Percentiles rank a stretch among this genome's conserved stretches.
phyloP scores from a whole-genome alignment of 805 yeast genomes.

The Tetrapisispora arboricola region DNA sequence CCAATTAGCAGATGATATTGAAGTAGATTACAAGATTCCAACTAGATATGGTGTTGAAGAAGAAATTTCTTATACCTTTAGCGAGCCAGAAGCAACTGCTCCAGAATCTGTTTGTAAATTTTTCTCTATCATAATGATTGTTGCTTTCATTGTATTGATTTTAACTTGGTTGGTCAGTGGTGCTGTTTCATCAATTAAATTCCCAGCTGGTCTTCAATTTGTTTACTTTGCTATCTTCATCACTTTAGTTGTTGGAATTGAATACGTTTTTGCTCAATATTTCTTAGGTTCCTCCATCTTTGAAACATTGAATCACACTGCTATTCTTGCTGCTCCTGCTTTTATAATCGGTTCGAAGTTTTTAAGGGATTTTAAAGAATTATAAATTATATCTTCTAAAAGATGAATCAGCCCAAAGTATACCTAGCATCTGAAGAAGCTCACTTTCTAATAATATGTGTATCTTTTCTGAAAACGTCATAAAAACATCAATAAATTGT shows the following conservation, averaged over 20 bases:
- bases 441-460: too few species aligned
- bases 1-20: slow-evolving; percentile 1
- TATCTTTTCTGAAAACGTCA: too few species aligned
- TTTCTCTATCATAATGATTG: slow-evolving; percentile 38
- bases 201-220: slow-evolving; percentile 19
- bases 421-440: too few species aligned
- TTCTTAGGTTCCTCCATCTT: slow-evolving; percentile 27
- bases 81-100: slow-evolving; percentile 42
- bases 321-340: slow-evolving; percentile 42
- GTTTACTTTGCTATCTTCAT: slow-evolving; percentile 18
- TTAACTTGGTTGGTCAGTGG: slow-evolving; percentile 33
- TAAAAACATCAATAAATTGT: neutral
- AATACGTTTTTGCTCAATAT: slow-evolving; percentile 22
- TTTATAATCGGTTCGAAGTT: slow-evolving; percentile 58
- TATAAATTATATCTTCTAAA: neutral
- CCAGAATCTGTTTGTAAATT: slow-evolving; percentile 40
- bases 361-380: slow-evolving; percentile 35
- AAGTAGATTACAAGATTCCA: slow-evolving; percentile 9
- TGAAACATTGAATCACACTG: slow-evolving; percentile 19
- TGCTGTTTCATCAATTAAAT: slow-evolving; percentile 18
- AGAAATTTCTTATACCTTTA: slow-evolving; percentile 58
- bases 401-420: too few species aligned
- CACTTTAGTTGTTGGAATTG: slow-evolving; percentile 22
- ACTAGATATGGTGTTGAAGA: slow-evolving; percentile 37
- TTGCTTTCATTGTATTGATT: slow-evolving; percentile 35